phyloP scores from a whole-genome alignment of 2,329 filamentous ascomycete species.

The Monosporascus sp. region DNA sequence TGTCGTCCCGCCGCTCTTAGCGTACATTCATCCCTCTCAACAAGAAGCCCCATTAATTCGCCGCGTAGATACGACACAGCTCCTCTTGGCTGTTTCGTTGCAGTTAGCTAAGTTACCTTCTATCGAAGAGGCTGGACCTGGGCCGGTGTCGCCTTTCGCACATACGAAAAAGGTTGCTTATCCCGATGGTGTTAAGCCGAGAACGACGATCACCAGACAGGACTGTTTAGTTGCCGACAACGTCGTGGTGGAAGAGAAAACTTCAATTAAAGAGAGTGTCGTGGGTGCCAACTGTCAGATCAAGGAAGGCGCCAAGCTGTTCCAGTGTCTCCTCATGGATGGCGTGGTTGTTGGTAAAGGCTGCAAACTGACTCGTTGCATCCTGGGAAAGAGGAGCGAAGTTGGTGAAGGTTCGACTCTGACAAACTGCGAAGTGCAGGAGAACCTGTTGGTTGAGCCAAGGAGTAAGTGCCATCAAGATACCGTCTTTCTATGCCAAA shows the following conservation, averaged over 20 bases:
- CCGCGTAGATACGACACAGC: constrained; percentile 79
- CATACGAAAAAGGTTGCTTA: constrained; percentile 77
- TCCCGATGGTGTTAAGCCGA: constrained; percentile 72
- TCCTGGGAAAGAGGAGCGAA: constrained; percentile 73
- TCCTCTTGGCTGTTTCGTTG: constrained; percentile 77
- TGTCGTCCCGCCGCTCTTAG: constrained; percentile 65
- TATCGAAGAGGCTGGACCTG: constrained; percentile 55
- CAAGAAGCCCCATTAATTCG: constrained; percentile 63
- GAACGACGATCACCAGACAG: constrained; percentile 73
- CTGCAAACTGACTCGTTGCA: constrained; percentile 80
- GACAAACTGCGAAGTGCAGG: constrained; percentile 87
- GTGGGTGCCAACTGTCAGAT: constrained; percentile 86
- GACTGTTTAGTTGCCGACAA: constrained; percentile 86
- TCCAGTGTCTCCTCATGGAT: constrained; percentile 90
- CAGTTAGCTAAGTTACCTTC: constrained; percentile 80
- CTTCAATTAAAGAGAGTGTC: constrained; percentile 86
- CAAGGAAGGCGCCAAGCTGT: constrained; percentile 75
- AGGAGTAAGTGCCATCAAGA: constrained; percentile 48
- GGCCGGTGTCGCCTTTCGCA: constrained; percentile 64
- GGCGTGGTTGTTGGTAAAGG: constrained; percentile 79
- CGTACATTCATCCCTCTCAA: constrained; percentile 68
- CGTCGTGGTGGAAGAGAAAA: constrained; percentile 81
- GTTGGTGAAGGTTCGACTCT: constrained; percentile 79
- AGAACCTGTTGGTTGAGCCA: constrained; percentile 81
- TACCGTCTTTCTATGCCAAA: constrained; percentile 5